Conservation (phyloP, 2,329 filamentous ascomycete genomes). For the Akanthomyces lecanii region DNA sequence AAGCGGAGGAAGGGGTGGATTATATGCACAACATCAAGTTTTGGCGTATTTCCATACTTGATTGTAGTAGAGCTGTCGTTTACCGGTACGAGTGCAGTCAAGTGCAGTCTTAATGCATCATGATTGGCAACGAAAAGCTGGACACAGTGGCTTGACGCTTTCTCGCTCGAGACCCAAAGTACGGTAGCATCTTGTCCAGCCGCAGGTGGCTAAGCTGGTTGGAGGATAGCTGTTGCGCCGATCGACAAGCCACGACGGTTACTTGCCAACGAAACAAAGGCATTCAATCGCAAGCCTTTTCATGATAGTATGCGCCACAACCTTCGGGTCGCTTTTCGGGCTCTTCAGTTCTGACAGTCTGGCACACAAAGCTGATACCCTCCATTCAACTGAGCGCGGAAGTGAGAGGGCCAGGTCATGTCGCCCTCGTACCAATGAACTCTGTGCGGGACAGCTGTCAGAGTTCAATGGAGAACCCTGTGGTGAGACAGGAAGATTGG, state of each 20-base stretch:
- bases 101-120: not conserved
- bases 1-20: not conserved
- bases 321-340: not conserved
- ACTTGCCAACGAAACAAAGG: slow-evolving; percentile 1
- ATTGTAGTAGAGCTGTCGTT: not conserved
- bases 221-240: not conserved
- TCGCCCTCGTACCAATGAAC: not conserved
- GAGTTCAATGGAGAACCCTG: not conserved
- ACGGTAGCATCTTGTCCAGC: slow-evolving; percentile 1
- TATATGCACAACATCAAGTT: not conserved
- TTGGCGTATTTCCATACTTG: not conserved
- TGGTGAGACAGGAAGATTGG: no score
- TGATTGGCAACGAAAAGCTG: not conserved
- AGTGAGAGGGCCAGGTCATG: not conserved
- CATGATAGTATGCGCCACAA: not conserved
- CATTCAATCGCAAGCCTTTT: not conserved
- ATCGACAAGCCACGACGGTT: not conserved
- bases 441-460: not conserved
- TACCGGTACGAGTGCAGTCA: not conserved
- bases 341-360: not conserved
- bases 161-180: not conserved
- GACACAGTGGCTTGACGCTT: not conserved
- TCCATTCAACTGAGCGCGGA: not conserved
- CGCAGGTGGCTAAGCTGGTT: not conserved
- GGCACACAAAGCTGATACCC: not conserved